Percentiles rank a stretch among this genome's conserved stretches.
Conservation (phyloP, 129 eudicot species). For the Artemisia argyi region DNA sequence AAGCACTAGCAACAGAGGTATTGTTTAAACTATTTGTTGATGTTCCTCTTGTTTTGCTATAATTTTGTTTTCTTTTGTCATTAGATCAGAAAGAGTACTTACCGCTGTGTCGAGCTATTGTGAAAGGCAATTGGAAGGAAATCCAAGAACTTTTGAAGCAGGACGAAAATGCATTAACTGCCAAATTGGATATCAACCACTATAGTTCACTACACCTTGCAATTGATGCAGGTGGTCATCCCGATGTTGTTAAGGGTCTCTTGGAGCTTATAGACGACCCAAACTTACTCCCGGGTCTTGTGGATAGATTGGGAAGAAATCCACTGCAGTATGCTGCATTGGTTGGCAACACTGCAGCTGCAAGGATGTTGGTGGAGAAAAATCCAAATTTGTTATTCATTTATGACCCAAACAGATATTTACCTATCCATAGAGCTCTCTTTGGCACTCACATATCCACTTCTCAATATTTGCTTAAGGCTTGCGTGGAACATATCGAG, state of each 20-base stretch:
- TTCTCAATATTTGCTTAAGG: conserved; percentile 1
- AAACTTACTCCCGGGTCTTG: background rate
- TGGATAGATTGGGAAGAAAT: background rate
- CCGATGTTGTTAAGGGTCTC: background rate
- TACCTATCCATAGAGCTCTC: conserved; percentile 28
- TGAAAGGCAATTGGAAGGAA: conserved; percentile 8
- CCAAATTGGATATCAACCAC: background rate
- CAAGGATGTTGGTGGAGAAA: conserved; percentile 13
- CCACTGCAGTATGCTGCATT: conserved; percentile 15
- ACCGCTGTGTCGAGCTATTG: conserved; percentile 12
- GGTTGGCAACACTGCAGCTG: conserved; percentile 26
- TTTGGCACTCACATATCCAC: conserved; percentile 8
- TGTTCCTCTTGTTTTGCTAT: background rate
- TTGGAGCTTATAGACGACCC: background rate
- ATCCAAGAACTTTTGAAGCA: background rate
- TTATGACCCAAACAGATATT: background rate
- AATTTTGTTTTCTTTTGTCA: background rate
- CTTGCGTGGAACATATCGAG: background rate
- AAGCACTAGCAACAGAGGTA: background rate
- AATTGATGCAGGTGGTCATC: background rate
- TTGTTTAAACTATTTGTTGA: background rate
- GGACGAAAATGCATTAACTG: background rate
- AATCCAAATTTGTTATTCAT: conserved; percentile 22
- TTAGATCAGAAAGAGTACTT: conserved; percentile 8
- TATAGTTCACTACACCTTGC: conserved; percentile 7